Conservation (phyloP, 2,329 filamentous ascomycete species). For the Colletotrichum cuscutae region DNA sequence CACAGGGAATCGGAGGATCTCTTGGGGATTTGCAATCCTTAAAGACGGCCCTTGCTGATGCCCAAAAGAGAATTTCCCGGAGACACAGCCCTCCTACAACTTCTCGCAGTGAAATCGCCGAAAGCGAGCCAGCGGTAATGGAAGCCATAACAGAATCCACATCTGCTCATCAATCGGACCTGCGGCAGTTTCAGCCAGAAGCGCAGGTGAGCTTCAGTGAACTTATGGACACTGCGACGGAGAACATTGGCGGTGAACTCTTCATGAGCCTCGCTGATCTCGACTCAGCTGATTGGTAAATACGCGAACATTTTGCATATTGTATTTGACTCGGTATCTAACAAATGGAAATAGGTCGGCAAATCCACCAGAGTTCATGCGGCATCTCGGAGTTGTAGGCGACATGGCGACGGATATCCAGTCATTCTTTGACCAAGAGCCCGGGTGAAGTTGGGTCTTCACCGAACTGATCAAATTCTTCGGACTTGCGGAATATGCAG, state of each 20-base stretch:
- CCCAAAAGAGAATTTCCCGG: neutral
- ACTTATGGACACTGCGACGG: neutral
- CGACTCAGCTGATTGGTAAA: slow-evolving; percentile 14
- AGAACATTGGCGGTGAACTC: neutral
- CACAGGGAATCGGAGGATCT: neutral
- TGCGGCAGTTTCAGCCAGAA: no score
- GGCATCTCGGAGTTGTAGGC: slow-evolving; percentile 12
- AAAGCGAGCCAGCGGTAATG: no score
- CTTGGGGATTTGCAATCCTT: neutral
- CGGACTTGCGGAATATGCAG: no score
- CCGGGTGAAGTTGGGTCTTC: neutral
- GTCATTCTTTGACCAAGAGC: slow-evolving; percentile 11
- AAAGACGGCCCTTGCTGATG: neutral
- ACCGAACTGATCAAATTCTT: no score
- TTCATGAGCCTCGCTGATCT: slow-evolving; percentile 15
- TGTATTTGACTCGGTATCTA: neutral
- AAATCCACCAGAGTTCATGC: slow-evolving; percentile 24
- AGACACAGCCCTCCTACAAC: neutral
- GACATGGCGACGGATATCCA: neutral
- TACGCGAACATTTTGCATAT: neutral
- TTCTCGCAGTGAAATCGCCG: no score
- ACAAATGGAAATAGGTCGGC: slow-evolving; percentile 2
- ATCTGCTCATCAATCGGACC: no score
- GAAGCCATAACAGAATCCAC: no score
- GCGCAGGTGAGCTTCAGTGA: neutral